Evolutionary conservation across 2,329 filamentous ascomycete genomes (phyloP).

Genomic region (Chrysoporthe puriensis): DNA sequence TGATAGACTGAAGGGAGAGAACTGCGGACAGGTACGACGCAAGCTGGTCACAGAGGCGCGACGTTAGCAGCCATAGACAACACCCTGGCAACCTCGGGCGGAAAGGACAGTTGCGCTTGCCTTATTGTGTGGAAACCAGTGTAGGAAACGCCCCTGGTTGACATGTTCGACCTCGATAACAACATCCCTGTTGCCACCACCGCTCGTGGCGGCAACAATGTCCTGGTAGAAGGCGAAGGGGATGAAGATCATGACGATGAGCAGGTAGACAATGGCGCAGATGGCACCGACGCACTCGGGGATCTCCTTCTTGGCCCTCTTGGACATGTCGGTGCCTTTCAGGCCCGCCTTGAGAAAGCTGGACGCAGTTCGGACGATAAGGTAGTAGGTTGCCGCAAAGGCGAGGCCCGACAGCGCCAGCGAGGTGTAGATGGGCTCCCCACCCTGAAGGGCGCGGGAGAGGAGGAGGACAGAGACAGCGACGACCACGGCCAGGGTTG

Average conservation of each 20-base stretch:
- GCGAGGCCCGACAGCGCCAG: slow-evolving; percentile 84
- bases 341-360: slow-evolving; percentile 87
- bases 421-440: slow-evolving; percentile 86
- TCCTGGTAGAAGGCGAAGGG: slow-evolving; percentile 98
- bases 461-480: slow-evolving; percentile 74
- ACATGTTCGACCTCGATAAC: slow-evolving; percentile 74
- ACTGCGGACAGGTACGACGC: slow-evolving; percentile 94
- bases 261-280: slow-evolving; percentile 88
- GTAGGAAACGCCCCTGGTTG: slow-evolving; percentile 81
- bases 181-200: slow-evolving; percentile 88
- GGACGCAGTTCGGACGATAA: slow-evolving; percentile 92
- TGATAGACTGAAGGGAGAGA: slow-evolving; percentile 87
- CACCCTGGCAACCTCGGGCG: not conserved
- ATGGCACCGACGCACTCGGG: slow-evolving; percentile 97
- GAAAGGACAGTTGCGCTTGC: slow-evolving; percentile 46
- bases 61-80: slow-evolving; percentile 4
- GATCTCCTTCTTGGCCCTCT: slow-evolving; percentile 69
- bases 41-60: slow-evolving; percentile 57
- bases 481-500: slow-evolving; percentile 64
- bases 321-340: slow-evolving; percentile 88
- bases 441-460: slow-evolving; percentile 77
- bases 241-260: slow-evolving; percentile 88
- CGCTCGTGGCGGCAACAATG: slow-evolving; percentile 91
- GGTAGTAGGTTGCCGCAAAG: slow-evolving; percentile 78
- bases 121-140: slow-evolving; percentile 94